These are phyloP conservation scores for Candida morakotiae DNA, from an alignment of 805 yeast genomes.

Conservation along the genomic window DNA sequence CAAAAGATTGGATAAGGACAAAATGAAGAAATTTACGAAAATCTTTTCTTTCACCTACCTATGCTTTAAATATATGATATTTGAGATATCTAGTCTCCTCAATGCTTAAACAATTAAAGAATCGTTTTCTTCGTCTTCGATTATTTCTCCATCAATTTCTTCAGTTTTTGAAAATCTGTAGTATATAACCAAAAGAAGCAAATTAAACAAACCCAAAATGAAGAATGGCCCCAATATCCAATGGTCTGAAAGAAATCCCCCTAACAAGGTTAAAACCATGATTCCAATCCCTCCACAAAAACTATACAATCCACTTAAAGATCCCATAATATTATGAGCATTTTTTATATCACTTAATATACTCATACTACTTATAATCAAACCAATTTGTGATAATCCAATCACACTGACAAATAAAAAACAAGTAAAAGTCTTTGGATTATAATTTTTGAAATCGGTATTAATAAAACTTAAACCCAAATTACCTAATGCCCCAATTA, in stretches of 20 bases:
- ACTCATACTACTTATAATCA: conserved; percentile 61
- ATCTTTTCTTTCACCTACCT: no score
- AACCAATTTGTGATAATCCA: conserved; percentile 61
- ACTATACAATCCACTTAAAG: conserved; percentile 66
- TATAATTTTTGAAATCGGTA: conserved; percentile 14
- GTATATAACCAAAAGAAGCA: conserved; percentile 16
- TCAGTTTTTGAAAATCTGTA: conserved; percentile 2
- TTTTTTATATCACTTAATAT: conserved; percentile 32
- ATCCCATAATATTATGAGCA: conserved; percentile 44
- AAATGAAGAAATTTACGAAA: no score
- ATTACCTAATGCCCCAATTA: conserved; percentile 43
- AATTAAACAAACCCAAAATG: conserved; percentile 41
- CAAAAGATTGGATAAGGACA: no score
- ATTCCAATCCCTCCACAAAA: conserved; percentile 69
- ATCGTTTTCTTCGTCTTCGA: no score
- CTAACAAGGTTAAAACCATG: conserved; percentile 52
- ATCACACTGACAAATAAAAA: conserved; percentile 39
- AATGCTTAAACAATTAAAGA: no score
- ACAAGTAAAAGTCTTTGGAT: conserved; percentile 33
- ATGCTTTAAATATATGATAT: no score
- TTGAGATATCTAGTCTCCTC: no score
- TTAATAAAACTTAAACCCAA: conserved; percentile 21
- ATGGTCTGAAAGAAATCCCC: conserved; percentile 56
- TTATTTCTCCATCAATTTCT: no score
- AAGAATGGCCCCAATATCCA: conserved; percentile 60